Base-by-base conservation (phyloP, 257 asterid genomes). In the Craterostigma plantagineum region DNA sequence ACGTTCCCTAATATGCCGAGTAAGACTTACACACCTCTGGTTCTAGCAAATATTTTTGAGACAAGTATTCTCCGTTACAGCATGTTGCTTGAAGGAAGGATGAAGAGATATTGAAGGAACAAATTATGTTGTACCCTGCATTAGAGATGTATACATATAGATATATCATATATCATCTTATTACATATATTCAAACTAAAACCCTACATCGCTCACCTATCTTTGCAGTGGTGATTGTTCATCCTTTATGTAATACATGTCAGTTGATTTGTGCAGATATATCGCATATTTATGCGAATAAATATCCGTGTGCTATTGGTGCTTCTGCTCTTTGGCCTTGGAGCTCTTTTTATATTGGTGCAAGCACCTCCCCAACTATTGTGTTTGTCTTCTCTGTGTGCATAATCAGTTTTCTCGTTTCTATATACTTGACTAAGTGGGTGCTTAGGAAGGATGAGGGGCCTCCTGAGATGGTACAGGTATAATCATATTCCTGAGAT, bases 401-500 rank as follows among this genome's bases (percentile, higher is more conserved):
- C 91, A 75, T 70, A 51, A 46, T 71, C 70, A 77, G 94, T 66
- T 72, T 79, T 62, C 55, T 90, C 44, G 61, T 75, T 49, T 63
- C 99, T n/a, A 58, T 72, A 46, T 79, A 83, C 62, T 92, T 90
- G 18, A 55, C 81, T 5, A 83, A 77, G 73, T 90, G 95, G 99
- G 95, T 83, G 43, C 94, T 90, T 33, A 35, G 79, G 15, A 90
- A 90, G 83, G 99, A 90, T 42, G 98, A 87, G 65, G 98, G 98
- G 15, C 95, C 98, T 36, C 93, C 95, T 40, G 98, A 87, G 78
- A 87, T 90, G 99, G 77, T 57, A 46, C 68, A 76, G 99, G 99
- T 86, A 73, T 52, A 49, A 50, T 47, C 13, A 44, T 44, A 14
- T 50, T 52, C 54, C 42, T 56, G 61, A 56, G n/a, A n/a, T 36